Conservation (phyloP, 2,329 filamentous ascomycete species). For the Aurifilum marmelostoma region DNA sequence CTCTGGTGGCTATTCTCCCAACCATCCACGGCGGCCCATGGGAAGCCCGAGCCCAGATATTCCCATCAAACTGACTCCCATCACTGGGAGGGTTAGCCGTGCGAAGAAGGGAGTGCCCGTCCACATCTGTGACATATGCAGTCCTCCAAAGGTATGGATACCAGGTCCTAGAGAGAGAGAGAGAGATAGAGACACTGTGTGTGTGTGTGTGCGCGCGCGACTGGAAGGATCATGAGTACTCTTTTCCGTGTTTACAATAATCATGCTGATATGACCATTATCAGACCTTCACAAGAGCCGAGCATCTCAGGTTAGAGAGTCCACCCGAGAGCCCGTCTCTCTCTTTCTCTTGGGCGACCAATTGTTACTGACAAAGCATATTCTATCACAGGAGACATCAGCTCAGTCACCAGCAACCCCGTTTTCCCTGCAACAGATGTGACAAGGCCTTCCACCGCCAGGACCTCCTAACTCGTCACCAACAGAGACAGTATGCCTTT, state of each 20-base stretch:
- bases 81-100: constrained; percentile 59
- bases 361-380: constrained; percentile 34
- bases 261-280: constrained; percentile 31
- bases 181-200: too few species aligned
- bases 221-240: not conserved
- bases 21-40: constrained; percentile 47
- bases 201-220: too few species aligned
- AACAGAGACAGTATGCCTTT: constrained; percentile 52
- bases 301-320: constrained; percentile 58
- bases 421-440: constrained; percentile 57
- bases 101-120: constrained; percentile 64
- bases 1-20: constrained; percentile 28
- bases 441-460: constrained; percentile 61
- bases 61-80: constrained; percentile 57
- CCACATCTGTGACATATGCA: constrained; percentile 57
- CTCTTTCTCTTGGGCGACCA: constrained; percentile 18
- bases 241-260: not conserved
- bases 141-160: constrained; percentile 52
- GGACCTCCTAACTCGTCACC: constrained; percentile 63
- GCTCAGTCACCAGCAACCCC: constrained; percentile 60
- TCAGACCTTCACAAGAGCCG: constrained; percentile 65
- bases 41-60: constrained; percentile 41
- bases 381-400: constrained; percentile 56
- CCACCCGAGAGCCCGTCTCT: constrained; percentile 4
- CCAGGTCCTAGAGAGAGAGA: not conserved